A percentile compares a stretch with the other conserved stretches of the same genome.
These are phyloP conservation scores for Steccherinum ochraceum DNA, from an alignment of 768 basidiomycete genomes.

Conservation along the genomic window DNA sequence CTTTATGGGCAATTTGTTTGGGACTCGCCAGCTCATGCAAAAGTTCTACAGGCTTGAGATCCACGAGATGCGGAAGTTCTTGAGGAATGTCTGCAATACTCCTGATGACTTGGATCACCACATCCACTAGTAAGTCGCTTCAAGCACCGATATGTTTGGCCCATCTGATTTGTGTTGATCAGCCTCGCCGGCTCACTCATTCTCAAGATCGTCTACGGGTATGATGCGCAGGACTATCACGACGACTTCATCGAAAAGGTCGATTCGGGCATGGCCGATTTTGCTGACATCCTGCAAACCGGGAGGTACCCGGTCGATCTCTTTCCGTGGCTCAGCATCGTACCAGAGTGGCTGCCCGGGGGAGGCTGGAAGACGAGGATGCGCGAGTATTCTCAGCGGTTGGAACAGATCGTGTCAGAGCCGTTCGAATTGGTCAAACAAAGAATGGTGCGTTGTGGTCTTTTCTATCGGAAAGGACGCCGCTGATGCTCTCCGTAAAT, in stretches of 20 bases:
- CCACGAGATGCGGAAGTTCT: neutral
- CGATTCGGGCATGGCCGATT: slow-evolving; percentile 23
- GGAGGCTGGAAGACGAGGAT: slow-evolving; percentile 26
- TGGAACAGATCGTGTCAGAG: slow-evolving; percentile 21
- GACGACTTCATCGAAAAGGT: slow-evolving; percentile 34
- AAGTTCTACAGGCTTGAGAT: neutral
- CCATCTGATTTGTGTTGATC: no score
- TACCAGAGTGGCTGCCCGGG: slow-evolving; percentile 36
- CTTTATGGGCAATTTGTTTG: neutral
- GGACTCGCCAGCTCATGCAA: neutral
- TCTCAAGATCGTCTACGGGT: slow-evolving; percentile 17
- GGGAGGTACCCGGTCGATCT: slow-evolving; percentile 26
- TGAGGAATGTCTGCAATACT: slow-evolving; percentile 1
- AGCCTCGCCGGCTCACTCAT: slow-evolving; percentile 10
- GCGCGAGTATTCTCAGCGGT: slow-evolving; percentile 7
- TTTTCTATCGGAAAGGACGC: no score
- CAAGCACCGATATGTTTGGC: no score
- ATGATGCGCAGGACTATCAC: slow-evolving; percentile 20
- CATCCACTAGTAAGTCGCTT: slow-evolving; percentile 15
- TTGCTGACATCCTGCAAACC: slow-evolving; percentile 17
- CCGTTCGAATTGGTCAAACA: slow-evolving; percentile 27
- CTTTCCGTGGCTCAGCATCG: slow-evolving; percentile 27
- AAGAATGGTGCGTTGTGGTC: slow-evolving; percentile 24
- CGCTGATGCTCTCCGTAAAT: no score
- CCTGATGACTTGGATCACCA: slow-evolving; percentile 16